These are phyloP conservation scores for Mycena vitilis DNA, from an alignment of 768 basidiomycete species.

Conservation along the genomic window DNA sequence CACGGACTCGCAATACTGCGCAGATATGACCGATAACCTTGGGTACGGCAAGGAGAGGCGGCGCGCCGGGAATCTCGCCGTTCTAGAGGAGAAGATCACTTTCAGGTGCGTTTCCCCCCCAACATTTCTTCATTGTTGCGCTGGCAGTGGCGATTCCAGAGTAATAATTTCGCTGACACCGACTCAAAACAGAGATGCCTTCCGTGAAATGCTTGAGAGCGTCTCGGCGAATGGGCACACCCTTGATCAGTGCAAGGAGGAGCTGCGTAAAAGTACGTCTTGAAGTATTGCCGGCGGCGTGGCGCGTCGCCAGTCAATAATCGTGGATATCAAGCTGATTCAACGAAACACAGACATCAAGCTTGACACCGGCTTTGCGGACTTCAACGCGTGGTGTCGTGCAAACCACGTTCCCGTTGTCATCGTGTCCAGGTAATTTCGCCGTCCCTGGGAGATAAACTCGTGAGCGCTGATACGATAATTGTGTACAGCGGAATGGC, in stretches of 20 bases:
- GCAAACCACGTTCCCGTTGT: slow-evolving; percentile 85
- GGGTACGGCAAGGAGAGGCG: slow-evolving; percentile 86
- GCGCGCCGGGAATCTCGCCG: slow-evolving; percentile 77
- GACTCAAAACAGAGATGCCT: slow-evolving; percentile 75
- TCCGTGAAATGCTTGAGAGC: slow-evolving; percentile 87
- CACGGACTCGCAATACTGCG: too few species aligned
- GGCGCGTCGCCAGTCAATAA: too few species aligned
- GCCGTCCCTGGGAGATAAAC: too few species aligned
- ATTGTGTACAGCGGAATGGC: slow-evolving; percentile 81
- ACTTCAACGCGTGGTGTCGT: slow-evolving; percentile 89
- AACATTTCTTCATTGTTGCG: too few species aligned
- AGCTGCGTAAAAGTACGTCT: slow-evolving; percentile 74
- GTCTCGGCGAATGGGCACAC: slow-evolving; percentile 79
- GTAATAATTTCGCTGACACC: background rate
- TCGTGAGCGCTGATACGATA: background rate
- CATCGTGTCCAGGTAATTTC: slow-evolving; percentile 85
- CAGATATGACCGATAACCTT: slow-evolving; percentile 90
- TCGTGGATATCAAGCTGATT: slow-evolving; percentile 11
- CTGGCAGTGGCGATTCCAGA: slow-evolving; percentile 1
- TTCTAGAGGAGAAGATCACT: slow-evolving; percentile 71
- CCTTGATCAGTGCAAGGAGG: slow-evolving; percentile 87
- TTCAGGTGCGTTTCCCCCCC: slow-evolving; percentile 68
- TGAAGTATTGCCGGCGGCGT: too few species aligned
- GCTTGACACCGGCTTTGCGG: slow-evolving; percentile 89
- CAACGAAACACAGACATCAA: slow-evolving; percentile 70